Evolutionary conservation across 2,329 filamentous ascomycete genomes (phyloP).

Genomic region (Ceratocystis huliohia): DNA sequence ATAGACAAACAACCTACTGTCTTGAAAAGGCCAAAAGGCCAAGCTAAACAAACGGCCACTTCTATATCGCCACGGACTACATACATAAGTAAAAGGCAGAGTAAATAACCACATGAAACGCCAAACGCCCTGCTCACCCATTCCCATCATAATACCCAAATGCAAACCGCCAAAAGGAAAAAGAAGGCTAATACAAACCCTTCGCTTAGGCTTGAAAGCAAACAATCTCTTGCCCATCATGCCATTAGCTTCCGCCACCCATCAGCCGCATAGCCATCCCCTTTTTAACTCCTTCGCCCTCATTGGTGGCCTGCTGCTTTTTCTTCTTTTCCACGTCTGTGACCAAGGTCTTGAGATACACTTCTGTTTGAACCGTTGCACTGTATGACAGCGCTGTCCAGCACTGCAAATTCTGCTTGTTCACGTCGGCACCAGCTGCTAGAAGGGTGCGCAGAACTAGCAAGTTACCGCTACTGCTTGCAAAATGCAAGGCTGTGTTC

Average conservation of each 20-base stretch:
- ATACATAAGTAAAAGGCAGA: neutral
- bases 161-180: neutral
- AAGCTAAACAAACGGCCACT: neutral
- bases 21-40: neutral
- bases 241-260: conserved; percentile 20
- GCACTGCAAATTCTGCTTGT: conserved; percentile 58
- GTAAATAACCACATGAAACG: neutral
- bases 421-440: conserved; percentile 62
- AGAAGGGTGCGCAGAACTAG: conserved; percentile 65
- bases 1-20: neutral
- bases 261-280: conserved; percentile 36
- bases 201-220: neutral
- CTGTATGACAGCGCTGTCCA: conserved; percentile 80
- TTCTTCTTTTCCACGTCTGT: conserved; percentile 49
- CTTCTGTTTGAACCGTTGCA: conserved; percentile 68
- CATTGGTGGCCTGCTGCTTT: conserved; percentile 33
- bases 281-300: conserved; percentile 32
- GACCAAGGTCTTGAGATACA: conserved; percentile 68
- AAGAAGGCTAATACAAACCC: neutral
- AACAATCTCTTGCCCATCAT: neutral
- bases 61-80: neutral
- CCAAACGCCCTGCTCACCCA: neutral
- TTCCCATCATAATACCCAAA: neutral
- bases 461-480: conserved; percentile 67
- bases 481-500: conserved; percentile 82